These are phyloP conservation scores for Delitschia confertaspora DNA, from an alignment of 495 filamentous ascomycete genomes.

Conservation along the genomic window DNA sequence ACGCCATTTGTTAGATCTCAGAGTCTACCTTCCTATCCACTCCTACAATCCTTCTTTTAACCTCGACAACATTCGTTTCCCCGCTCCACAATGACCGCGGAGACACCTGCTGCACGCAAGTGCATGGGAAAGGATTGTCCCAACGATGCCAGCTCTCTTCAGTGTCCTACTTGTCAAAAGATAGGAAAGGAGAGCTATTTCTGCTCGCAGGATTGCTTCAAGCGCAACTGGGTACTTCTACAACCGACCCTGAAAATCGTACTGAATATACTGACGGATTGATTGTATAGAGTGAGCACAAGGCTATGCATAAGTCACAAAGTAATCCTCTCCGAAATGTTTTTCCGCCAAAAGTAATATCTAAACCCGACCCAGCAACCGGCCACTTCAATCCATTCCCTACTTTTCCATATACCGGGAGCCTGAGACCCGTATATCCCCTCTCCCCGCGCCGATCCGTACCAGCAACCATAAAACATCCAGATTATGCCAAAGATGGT, in stretches of 20 bases:
- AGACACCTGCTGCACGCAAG: slow-evolving; percentile 42
- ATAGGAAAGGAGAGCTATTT: slow-evolving; percentile 86
- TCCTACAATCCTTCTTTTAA: not conserved
- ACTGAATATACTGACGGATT: slow-evolving; percentile 9
- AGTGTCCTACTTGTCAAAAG: slow-evolving; percentile 92
- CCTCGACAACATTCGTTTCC: not conserved
- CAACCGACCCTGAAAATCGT: slow-evolving; percentile 15
- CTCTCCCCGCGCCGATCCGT: slow-evolving; percentile 64
- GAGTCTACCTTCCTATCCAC: too few species aligned
- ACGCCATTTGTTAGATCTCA: too few species aligned
- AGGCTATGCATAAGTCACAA: slow-evolving; percentile 70
- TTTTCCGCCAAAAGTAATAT: slow-evolving; percentile 64
- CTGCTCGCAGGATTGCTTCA: slow-evolving; percentile 98
- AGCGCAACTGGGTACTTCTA: slow-evolving; percentile 86
- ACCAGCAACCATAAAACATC: slow-evolving; percentile 71
- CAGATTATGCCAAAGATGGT: slow-evolving; percentile 78
- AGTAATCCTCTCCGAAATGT: slow-evolving; percentile 66
- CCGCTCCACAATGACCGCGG: slow-evolving; percentile 9
- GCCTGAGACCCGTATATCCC: slow-evolving; percentile 80
- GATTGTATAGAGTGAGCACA: slow-evolving; percentile 65
- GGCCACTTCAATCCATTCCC: slow-evolving; percentile 88
- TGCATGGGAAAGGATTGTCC: slow-evolving; percentile 74
- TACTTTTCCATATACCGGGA: slow-evolving; percentile 68
- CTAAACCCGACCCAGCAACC: slow-evolving; percentile 83
- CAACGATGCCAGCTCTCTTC: slow-evolving; percentile 72